Evolutionary conservation across 139 green algal species (phyloP), one percentile per base, ranked within the genome.

Genomic region (Auxenochlorella pyrenoidosa): DNA sequence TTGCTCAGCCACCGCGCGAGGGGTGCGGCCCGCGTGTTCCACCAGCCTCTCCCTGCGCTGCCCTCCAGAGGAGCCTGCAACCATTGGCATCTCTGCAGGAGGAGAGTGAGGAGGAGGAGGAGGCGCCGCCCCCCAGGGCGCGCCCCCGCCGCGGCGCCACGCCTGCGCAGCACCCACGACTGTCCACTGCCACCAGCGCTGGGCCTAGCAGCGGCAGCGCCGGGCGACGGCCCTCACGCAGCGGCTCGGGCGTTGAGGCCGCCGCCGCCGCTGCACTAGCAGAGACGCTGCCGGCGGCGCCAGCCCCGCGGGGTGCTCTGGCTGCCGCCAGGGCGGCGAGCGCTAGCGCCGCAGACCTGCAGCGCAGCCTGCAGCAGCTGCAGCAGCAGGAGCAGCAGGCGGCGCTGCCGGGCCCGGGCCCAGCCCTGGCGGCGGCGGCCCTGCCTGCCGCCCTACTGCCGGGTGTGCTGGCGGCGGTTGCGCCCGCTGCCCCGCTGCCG

Each of bases 311-410:
- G 1, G 38, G 19, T 1, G 75, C 75, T 43, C 19, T 47, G 43
- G 75, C 75, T 26, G 75, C 75, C 5, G 75, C 75, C 2, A 10
- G 40, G 1, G 75, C 75, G 3, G 75, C 75, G 26, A 63, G 36
- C 43, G 75, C 75, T 2, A 81, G 75, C 28, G 75, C 75, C 32
- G 75, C 75, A 24, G 75, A 47, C 43, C 75, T 81, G 75, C 41
- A 81, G 75, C 75, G 43, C 19, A 81, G 75, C 75, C 43, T 81
- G 75, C 41, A 81, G 75, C 68, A 77, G 71, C 71, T 30, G 38
- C 71, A 51, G 71, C 68, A 41, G 71, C 71, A 34, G 26, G 26
- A 34, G 28, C 72, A 79, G 72, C 68, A 58, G n/a, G 77, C 51
- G 44, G 30, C 75, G 28, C 44, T 66, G 44, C 15, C 30, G 19